Evolutionary conservation across 1,284 basidiomycete species (phyloP).

Genomic region (Violaceomyces palustris): DNA sequence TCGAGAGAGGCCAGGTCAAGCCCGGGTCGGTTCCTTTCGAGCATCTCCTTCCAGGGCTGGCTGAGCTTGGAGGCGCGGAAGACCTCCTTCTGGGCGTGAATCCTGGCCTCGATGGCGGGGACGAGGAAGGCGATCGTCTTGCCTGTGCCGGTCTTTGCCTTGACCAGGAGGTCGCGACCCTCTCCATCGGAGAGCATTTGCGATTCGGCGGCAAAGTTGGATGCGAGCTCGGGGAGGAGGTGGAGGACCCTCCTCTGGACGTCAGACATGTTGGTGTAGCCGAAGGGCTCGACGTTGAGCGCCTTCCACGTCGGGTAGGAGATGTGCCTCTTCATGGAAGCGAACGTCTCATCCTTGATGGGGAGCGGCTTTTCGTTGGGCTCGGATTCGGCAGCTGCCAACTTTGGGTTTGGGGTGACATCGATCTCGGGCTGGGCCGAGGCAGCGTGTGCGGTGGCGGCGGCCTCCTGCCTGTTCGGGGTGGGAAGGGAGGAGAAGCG

Average conservation of each 20-base stretch:
- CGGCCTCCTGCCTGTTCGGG: conserved; percentile 5
- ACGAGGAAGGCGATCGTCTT: conserved; percentile 53
- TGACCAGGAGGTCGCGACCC: conserved; percentile 51
- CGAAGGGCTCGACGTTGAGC: conserved; percentile 62
- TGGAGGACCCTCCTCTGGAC: conserved; percentile 76
- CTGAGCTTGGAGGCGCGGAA: conserved; percentile 18
- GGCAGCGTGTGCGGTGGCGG: conserved; percentile 5
- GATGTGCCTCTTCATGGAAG: conserved; percentile 33
- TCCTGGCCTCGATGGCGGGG: conserved; percentile 49
- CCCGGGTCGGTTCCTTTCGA: conserved; percentile 45
- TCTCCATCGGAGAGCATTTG: conserved; percentile 37
- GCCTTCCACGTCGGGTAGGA: conserved; percentile 37
- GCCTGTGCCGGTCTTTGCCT: conserved; percentile 52
- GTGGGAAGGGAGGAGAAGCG: too few relatives aligned
- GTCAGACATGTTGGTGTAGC: conserved; percentile 69
- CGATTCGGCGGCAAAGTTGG: conserved; percentile 7
- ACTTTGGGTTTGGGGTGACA: not conserved
- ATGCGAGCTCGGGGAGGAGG: conserved; percentile 57
- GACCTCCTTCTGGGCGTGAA: conserved; percentile 41
- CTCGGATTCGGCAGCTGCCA: too few relatives aligned
- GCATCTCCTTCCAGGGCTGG: conserved; percentile 22
- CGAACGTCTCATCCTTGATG: conserved; percentile 25
- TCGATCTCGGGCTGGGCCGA: not conserved
- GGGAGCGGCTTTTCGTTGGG: conserved; percentile 1
- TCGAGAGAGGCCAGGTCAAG: conserved; percentile 28